phyloP scores from a whole-genome alignment of 495 filamentous ascomycete species.

The Entonaema liquescens region DNA sequence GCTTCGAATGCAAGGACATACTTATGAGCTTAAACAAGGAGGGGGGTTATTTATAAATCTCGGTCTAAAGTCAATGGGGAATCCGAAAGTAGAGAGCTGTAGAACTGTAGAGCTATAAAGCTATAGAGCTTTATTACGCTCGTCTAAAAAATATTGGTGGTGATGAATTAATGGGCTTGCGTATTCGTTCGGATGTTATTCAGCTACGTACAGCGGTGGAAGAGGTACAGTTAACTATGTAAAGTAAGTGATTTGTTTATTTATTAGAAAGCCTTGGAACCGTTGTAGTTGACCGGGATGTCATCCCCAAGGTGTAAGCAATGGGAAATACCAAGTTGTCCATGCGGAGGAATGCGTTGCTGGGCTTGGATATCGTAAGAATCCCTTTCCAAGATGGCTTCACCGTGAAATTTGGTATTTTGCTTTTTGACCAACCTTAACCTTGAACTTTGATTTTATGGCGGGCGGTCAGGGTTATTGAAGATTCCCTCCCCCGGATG shows the following conservation, averaged over 20 bases:
- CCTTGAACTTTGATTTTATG: background rate
- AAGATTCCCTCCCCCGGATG: conserved; percentile 36
- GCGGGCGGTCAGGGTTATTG: conserved; percentile 1
- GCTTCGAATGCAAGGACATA: conserved; percentile 5
- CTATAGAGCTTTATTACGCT: background rate
- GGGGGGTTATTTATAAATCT: conserved; percentile 4
- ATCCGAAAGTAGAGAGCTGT: conserved; percentile 1
- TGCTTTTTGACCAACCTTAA: too few species aligned
- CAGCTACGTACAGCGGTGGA: background rate
- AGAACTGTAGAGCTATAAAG: background rate
- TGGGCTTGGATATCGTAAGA: background rate
- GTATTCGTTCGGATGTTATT: background rate
- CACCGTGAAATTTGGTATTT: background rate
- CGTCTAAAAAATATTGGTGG: background rate
- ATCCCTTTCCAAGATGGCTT: background rate
- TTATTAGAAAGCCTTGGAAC: background rate
- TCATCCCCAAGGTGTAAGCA: background rate
- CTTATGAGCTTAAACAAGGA: background rate
- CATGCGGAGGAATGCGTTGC: background rate
- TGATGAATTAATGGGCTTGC: background rate
- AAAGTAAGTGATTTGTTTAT: background rate
- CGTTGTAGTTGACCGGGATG: background rate
- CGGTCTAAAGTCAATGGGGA: background rate
- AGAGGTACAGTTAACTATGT: too few species aligned
- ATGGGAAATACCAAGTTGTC: background rate